Evolutionary conservation across 2,329 filamentous ascomycete genomes (phyloP), one percentile per base, ranked within the genome.

Genomic region (Cladosporium halotolerans): DNA sequence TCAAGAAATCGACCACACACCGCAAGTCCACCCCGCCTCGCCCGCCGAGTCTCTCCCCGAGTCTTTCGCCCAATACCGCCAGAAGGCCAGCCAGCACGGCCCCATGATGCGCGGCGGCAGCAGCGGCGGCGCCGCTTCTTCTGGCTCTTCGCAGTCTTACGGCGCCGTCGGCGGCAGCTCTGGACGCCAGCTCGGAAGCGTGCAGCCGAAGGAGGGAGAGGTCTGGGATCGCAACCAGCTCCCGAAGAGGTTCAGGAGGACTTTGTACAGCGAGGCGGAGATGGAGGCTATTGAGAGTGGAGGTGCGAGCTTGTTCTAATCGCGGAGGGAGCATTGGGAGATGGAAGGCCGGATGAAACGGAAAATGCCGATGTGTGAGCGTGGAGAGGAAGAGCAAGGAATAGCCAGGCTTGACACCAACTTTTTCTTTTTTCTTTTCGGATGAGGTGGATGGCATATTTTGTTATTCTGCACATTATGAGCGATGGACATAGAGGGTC

Each of bases 211-310:
- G 55, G 73, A 82, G 65, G 92, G 92, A 62, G 76, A 89, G 70
- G 89, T 80, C 72, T 96, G 96, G 69, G 93, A 97, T 72, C 83
- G 90, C 63, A 88, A 83, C 62, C 88, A 99, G 74, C 83, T 99
- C 19, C 92, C 93, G 14, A 70, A 77, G 58, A 83, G 92, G 64
- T 99, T 96, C 81, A 83, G 85, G 66, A 81, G 89, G 60, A 76
- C 81, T 45, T 80, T 83, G 10, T 87, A 91, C 73, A 85, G 81
- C 36, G 73, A 84, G 62, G 84, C 84, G 41, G 93, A 99, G 80
- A 99, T 99, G 56, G 93, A 97, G 72, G 91, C 90, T 18, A 81
- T 99, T 66, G 90, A 96, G 81, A 93, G 89, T 53, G 93, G 91
- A 52, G 93, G 93, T 54, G 93, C 92, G 33, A 86, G 81, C 44